Percentiles rank a stretch among this genome's conserved stretches.
phyloP scores from a whole-genome alignment of 441 rosid species.

The Pelargonium australe region DNA sequence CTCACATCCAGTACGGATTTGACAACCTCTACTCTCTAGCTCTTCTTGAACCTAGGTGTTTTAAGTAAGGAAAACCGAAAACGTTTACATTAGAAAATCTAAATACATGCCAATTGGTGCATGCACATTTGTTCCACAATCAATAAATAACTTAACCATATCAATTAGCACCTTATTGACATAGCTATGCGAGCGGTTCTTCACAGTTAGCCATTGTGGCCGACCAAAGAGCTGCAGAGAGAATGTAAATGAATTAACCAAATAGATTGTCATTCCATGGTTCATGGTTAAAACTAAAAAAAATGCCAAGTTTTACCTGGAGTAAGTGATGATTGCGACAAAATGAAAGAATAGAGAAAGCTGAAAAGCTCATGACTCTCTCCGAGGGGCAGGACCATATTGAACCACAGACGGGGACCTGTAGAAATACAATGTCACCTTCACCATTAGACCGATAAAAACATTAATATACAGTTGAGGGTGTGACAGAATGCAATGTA shows the following conservation, averaged over 20 bases:
- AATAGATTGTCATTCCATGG: no score
- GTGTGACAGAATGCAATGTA: not conserved
- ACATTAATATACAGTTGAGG: not conserved
- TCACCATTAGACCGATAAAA: not conserved
- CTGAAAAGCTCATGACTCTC: slow-evolving; percentile 71
- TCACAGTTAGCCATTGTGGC: slow-evolving; percentile 83
- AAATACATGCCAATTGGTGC: not conserved
- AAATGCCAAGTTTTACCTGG: slow-evolving; percentile 38
- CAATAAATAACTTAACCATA: no score
- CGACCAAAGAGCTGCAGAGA: slow-evolving; percentile 62
- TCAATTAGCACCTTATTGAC: slow-evolving; percentile 49
- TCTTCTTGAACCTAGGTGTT: slow-evolving; percentile 46
- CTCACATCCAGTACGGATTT: slow-evolving; percentile 48
- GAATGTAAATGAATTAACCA: not conserved
- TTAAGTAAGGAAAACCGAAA: not conserved
- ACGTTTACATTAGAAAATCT: not conserved
- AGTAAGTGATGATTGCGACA: slow-evolving; percentile 81
- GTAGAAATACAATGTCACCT: not conserved
- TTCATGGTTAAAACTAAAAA: no score
- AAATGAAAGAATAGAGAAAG: slow-evolving; percentile 81
- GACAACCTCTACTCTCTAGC: slow-evolving; percentile 60
- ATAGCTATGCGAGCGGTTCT: slow-evolving; percentile 54
- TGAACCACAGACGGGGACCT: slow-evolving; percentile 82
- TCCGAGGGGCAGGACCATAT: slow-evolving; percentile 86
- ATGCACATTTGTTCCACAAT: not conserved